Percentiles rank a stretch among this genome's conserved stretches.
These are phyloP conservation scores for Eucalyptus fibrosa DNA, from an alignment of 345 rosid species.

Conservation along the genomic window DNA sequence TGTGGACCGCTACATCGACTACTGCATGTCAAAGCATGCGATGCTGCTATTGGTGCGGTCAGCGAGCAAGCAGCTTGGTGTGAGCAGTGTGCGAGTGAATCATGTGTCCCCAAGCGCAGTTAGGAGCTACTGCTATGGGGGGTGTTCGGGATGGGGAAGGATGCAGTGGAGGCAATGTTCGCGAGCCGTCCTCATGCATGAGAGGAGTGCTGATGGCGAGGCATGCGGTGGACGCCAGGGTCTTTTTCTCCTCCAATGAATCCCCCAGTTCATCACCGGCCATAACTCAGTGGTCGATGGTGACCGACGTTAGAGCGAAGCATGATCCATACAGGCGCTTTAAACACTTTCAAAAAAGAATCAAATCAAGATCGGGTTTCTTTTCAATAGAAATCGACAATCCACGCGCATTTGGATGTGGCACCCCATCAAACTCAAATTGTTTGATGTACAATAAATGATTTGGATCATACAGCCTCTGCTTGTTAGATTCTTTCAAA, in stretches of 20 bases:
- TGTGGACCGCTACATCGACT: background rate
- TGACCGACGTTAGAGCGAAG: background rate
- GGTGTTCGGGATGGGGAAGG: background rate
- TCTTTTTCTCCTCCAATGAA: slow-evolving; percentile 5
- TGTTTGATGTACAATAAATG: background rate
- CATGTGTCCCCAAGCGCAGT: slow-evolving; percentile 4
- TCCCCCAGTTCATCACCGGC: slow-evolving; percentile 1
- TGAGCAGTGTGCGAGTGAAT: slow-evolving; percentile 7
- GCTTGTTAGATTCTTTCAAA: background rate
- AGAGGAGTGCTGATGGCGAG: background rate
- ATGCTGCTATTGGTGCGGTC: slow-evolving; percentile 8
- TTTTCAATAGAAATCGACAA: background rate
- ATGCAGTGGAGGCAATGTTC: background rate
- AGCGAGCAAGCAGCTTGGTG: slow-evolving; percentile 5
- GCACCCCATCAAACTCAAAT: background rate
- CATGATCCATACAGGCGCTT: background rate
- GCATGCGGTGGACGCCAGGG: slow-evolving; percentile 6
- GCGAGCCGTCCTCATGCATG: background rate
- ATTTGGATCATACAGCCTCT: background rate
- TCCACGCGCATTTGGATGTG: background rate
- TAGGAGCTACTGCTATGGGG: background rate
- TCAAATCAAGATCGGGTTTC: background rate
- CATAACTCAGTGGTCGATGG: slow-evolving; percentile 10
- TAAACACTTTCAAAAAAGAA: background rate
- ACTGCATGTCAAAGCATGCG: slow-evolving; percentile 10